Conservation (phyloP, 2,329 filamentous ascomycete genomes). For the Aspergillus luchuensis region DNA sequence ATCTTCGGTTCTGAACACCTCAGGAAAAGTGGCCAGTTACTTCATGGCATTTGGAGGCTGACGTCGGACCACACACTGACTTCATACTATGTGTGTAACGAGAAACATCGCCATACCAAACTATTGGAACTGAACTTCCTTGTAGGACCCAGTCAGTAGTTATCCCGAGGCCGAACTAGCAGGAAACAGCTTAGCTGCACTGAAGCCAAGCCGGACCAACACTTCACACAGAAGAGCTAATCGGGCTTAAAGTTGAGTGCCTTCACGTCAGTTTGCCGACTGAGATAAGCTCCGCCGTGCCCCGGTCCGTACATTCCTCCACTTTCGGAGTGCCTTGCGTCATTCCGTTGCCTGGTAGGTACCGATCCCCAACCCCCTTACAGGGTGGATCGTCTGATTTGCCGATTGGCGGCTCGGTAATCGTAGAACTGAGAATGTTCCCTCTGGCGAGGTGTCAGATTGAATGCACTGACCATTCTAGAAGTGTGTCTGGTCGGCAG, state of each 20-base stretch:
- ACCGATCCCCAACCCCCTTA: constrained; percentile 7
- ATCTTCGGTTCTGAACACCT: background rate
- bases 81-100: background rate
- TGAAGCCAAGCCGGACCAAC: constrained; percentile 5
- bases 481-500: background rate
- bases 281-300: constrained; percentile 10
- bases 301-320: background rate
- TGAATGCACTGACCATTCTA: background rate
- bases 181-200: constrained; percentile 9
- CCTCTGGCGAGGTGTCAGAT: background rate
- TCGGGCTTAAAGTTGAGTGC: constrained; percentile 13
- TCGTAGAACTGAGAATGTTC: background rate
- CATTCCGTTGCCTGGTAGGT: constrained; percentile 10
- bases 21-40: background rate
- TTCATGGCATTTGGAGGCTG: background rate
- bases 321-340: constrained; percentile 11
- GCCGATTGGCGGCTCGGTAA: constrained; percentile 8
- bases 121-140: background rate
- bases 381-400: constrained; percentile 7
- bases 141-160: background rate
- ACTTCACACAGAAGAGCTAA: constrained; percentile 12
- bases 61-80: background rate
- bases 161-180: background rate
- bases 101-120: background rate
- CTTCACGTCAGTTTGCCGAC: constrained; percentile 4